phyloP scores from a whole-genome alignment of 345 rosid species.

The Syzygium jambos region DNA sequence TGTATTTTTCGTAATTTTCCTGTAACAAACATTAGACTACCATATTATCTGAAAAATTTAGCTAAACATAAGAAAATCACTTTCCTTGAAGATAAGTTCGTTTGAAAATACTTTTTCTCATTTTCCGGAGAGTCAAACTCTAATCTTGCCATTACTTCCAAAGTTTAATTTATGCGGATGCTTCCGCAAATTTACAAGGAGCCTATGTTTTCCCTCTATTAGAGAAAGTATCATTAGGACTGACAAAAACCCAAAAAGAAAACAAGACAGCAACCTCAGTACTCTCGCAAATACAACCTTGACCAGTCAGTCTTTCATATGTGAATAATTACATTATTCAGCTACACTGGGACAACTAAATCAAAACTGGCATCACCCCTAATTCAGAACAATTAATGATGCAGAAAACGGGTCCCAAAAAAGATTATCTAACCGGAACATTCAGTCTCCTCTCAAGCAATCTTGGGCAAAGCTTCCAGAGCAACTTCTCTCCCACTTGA shows the following conservation, averaged over 20 bases:
- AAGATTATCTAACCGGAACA: neutral
- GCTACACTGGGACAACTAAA: neutral
- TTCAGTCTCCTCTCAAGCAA: neutral
- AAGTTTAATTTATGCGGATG: too few relatives aligned
- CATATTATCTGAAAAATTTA: too few relatives aligned
- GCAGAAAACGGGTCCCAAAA: neutral
- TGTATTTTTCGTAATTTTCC: too few relatives aligned
- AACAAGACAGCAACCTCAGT: neutral
- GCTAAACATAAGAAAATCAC: too few relatives aligned
- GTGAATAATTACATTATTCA: constrained; percentile 3
- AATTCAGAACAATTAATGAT: neutral
- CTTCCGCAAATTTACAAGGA: neutral
- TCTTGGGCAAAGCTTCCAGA: neutral
- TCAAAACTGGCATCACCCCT: neutral
- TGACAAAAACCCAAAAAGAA: neutral
- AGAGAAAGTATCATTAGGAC: neutral
- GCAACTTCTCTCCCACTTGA: neutral
- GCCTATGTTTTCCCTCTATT: neutral
- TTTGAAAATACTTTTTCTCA: too few relatives aligned
- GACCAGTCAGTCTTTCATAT: neutral
- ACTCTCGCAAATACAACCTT: neutral
- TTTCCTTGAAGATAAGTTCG: too few relatives aligned
- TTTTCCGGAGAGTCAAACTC: too few relatives aligned
- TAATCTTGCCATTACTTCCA: too few relatives aligned
- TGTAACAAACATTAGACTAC: too few relatives aligned